Evolutionary conservation across 2,329 filamentous ascomycete species (phyloP), one percentile per base, ranked within the genome.

Genomic region (Phoma sp.): DNA sequence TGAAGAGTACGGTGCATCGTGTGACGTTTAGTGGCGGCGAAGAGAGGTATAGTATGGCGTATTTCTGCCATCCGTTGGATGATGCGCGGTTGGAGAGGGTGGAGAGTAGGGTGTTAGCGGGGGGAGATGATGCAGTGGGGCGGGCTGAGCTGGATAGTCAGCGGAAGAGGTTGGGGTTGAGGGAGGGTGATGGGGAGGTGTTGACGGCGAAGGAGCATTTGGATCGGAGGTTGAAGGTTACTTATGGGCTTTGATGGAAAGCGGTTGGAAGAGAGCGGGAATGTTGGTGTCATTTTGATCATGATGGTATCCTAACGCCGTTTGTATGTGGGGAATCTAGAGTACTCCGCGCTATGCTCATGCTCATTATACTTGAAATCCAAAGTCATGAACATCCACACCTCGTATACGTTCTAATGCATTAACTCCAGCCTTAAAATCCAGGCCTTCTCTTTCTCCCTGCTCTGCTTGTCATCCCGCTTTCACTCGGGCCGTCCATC

Each of bases 1-100:
- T 98, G 59, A 89, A 92, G 65, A 92, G 88, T 64, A 97, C 93
- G 0, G 86, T 97, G 5, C 95, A 98, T 71, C 82, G 93, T 10
- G 95, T 98, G 25, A 86, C 93, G 0, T 95, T 96, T 65, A 72
- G 23, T 26, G 64, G 64, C 0, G 76, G 76, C 0, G 77, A 73
- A n/a, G 69, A 79, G 40, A 69, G 84, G 51, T 86, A 86, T 64
- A 83, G 79, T 49, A 82, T 87, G 57, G 85, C 82, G 18, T 87
- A 85, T 64, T 87, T 87, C 66, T 86, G 83, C 62, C 85, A 87
- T 73, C 85, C 85, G 7, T 60, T 82, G n/a, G 79, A 87, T 68
- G 73, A 78, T 7, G 83, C 78, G 20, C 70, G 77, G 60, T 67
- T 88, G 56, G 81, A 83, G 25, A 74, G 80, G 4, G 81, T 88